A percentile compares a stretch with the other conserved stretches of the same genome.
phyloP scores from a whole-genome alignment of 805 yeast species.

The Nakazawaea holstii region DNA sequence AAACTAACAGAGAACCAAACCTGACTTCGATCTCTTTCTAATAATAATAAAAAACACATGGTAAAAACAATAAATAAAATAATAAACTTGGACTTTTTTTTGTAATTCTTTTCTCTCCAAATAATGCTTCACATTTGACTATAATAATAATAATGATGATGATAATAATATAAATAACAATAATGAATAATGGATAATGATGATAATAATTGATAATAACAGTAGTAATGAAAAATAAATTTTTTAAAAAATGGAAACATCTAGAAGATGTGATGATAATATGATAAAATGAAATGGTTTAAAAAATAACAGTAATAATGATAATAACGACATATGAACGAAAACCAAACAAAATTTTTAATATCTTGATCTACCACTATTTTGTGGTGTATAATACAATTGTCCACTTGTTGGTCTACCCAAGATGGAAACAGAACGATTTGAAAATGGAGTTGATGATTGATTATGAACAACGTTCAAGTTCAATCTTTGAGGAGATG shows the following conservation, averaged over 20 bases:
- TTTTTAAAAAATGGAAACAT: too few relatives aligned
- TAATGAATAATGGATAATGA: neutral
- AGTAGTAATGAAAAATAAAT: too few relatives aligned
- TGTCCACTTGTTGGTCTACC: conserved; percentile 1
- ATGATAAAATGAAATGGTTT: too few relatives aligned
- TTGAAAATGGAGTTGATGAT: conserved; percentile 1
- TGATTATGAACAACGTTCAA: neutral
- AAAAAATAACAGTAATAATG: neutral
- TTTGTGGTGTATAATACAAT: neutral
- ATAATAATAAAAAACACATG: neutral
- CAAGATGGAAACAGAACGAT: neutral
- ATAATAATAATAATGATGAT: too few relatives aligned
- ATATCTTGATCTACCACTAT: neutral
- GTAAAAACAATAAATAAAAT: neutral
- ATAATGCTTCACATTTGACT: too few relatives aligned
- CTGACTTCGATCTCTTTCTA: neutral
- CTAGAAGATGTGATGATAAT: neutral
- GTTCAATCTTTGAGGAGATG: conserved; percentile 5
- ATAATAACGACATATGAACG: neutral
- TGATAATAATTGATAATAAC: neutral
- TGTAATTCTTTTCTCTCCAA: too few relatives aligned
- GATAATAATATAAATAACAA: neutral
- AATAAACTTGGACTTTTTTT: too few relatives aligned
- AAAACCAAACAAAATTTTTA: neutral
- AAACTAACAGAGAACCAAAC: too few relatives aligned